A percentile compares a stretch with the other conserved stretches of the same genome.
phyloP scores from a whole-genome alignment of 2,329 filamentous ascomycete species.

The Colletotrichum graminicola region DNA sequence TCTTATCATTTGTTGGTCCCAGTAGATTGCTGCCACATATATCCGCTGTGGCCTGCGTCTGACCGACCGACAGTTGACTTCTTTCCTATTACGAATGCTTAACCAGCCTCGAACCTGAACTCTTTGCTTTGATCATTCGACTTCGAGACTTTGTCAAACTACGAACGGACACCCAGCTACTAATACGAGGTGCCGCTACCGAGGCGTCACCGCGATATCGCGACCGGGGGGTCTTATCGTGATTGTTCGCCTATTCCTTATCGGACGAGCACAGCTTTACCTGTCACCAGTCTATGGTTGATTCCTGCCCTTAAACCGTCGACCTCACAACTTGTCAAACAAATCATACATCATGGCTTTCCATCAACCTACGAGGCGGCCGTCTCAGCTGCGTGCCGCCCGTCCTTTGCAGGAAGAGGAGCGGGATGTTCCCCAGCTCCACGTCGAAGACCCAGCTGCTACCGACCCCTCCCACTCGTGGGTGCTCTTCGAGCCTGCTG shows the following conservation, averaged over 20 bases:
- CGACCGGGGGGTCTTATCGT: slow-evolving; percentile 38
- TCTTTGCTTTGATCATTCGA: slow-evolving; percentile 6
- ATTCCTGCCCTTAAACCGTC: slow-evolving; percentile 21
- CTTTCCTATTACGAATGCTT: slow-evolving; percentile 16
- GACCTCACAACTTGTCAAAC: slow-evolving; percentile 12
- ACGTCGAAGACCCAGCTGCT: slow-evolving; percentile 31
- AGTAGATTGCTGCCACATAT: slow-evolving; percentile 40
- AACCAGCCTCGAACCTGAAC: slow-evolving; percentile 8
- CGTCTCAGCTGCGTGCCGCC: slow-evolving; percentile 60
- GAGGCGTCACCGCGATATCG: slow-evolving; percentile 35
- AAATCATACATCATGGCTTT: slow-evolving; percentile 63
- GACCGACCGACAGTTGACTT: not conserved
- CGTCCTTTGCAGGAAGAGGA: slow-evolving; percentile 58
- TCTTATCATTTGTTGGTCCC: slow-evolving; percentile 34
- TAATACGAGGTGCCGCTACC: slow-evolving; percentile 23
- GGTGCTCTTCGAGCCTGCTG: slow-evolving; percentile 89
- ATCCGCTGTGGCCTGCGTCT: slow-evolving; percentile 32
- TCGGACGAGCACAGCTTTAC: slow-evolving; percentile 30
- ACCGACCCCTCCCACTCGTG: slow-evolving; percentile 84
- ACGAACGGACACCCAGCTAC: slow-evolving; percentile 21
- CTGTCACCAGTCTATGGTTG: slow-evolving; percentile 9
- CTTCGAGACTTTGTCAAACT: slow-evolving; percentile 15
- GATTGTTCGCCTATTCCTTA: slow-evolving; percentile 18
- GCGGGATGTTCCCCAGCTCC: slow-evolving; percentile 48
- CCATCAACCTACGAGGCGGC: slow-evolving; percentile 69